These are phyloP conservation scores for Chloris gayana DNA, from an alignment of 176 grass and related monocot genomes.

Conservation along the genomic window DNA sequence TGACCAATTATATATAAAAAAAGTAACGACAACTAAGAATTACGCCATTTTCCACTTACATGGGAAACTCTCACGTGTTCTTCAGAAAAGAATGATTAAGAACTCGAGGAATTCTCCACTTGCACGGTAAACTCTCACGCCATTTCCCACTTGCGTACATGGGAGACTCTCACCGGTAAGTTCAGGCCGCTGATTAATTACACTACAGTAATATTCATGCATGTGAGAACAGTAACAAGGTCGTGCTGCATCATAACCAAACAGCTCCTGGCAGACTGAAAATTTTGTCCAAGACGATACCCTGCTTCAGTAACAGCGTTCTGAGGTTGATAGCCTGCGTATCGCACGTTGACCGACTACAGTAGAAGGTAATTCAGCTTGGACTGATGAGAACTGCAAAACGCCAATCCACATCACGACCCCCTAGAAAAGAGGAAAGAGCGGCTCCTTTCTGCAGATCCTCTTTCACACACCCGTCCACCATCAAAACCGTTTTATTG, in stretches of 20 bases:
- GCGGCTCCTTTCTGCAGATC: slow-evolving; percentile 2
- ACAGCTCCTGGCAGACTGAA: neutral
- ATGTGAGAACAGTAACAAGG: no score
- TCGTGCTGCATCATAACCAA: neutral
- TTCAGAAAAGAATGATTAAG: neutral
- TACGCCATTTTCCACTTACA: neutral
- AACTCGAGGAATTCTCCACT: no score
- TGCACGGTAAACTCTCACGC: no score
- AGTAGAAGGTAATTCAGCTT: neutral
- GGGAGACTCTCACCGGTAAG: no score
- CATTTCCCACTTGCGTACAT: no score
- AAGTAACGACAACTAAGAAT: neutral
- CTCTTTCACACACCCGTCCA: slow-evolving; percentile 6
- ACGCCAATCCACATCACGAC: neutral
- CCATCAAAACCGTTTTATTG: neutral
- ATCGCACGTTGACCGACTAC: neutral
- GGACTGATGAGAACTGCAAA: neutral
- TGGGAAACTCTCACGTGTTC: neutral
- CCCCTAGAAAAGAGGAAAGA: neutral
- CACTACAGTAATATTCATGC: no score
- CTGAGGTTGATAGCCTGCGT: neutral
- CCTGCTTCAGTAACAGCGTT: neutral
- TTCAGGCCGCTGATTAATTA: no score
- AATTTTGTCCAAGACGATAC: no score
- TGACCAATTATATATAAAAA: no score